Evolutionary conservation across 805 yeast species (phyloP).

Genomic region (Grigorovia transvaalensis): DNA sequence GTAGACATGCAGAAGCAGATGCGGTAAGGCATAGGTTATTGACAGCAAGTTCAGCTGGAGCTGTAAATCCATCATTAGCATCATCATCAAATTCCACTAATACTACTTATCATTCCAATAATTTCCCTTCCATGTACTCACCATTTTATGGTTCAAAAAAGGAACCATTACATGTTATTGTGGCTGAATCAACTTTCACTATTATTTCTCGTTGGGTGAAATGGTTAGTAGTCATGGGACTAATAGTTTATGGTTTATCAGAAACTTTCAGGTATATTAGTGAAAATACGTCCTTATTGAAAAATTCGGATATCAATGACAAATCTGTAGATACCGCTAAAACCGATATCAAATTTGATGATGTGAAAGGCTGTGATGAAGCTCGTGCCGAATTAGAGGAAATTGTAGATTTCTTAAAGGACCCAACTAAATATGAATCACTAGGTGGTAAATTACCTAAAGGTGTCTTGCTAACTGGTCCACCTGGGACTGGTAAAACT

Average conservation of each 20-base stretch:
- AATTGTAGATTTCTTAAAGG: slow-evolving; percentile 93
- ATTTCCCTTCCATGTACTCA: slow-evolving; percentile 25
- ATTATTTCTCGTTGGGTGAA: slow-evolving; percentile 78
- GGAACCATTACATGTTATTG: slow-evolving; percentile 90
- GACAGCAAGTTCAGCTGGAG: slow-evolving; percentile 29
- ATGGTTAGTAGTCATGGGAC: slow-evolving; percentile 75
- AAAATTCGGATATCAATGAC: slow-evolving; percentile 60
- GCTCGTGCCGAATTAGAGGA: slow-evolving; percentile 96
- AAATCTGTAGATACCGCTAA: slow-evolving; percentile 75
- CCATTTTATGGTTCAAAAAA: slow-evolving; percentile 46
- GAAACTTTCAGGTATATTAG: slow-evolving; percentile 67
- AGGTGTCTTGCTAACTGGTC: slow-evolving; percentile 94
- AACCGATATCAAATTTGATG: slow-evolving; percentile 79
- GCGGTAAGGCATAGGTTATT: slow-evolving; percentile 43
- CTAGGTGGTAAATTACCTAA: slow-evolving; percentile 96
- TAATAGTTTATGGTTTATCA: slow-evolving; percentile 71
- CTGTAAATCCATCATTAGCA: slow-evolving; percentile 23
- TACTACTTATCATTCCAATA: slow-evolving; percentile 17
- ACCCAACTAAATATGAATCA: slow-evolving; percentile 92
- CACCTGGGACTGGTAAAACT: slow-evolving; percentile 99
- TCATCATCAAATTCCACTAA: slow-evolving; percentile 17
- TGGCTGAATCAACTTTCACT: slow-evolving; percentile 73
- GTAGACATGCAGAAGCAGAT: slow-evolving; percentile 70
- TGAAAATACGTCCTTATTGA: slow-evolving; percentile 62
- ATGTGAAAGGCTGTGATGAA: slow-evolving; percentile 96